Base-by-base conservation (phyloP, 164 flowering plant genomes). In the Chimonanthus praecox region DNA sequence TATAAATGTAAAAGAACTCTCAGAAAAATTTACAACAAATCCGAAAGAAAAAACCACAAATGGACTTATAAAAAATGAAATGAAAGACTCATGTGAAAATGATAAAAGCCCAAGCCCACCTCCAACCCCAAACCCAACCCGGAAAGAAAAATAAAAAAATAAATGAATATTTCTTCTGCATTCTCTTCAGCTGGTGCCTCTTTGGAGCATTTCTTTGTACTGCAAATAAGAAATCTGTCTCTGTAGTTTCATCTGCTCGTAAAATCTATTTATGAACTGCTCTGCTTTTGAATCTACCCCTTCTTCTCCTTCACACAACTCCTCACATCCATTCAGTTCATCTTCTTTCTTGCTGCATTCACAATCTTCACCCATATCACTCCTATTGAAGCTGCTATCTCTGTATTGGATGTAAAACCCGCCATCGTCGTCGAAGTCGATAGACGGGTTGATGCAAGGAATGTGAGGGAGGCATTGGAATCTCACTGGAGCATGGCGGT, bases 221-320 rank as follows among this genome's bases (percentile, higher is more conserved):
- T 85, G 76, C 49, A 81, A 69, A 79, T 76, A 85, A 0, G 94
- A 88, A 13, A 84, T 76, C 83, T 92, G 93, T 68, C 91, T 83
- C 69, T 92, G 94, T 77, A 88, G 33, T 77, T 81, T 89, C 77
- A 90, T 84, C 71, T 92, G 89, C 80, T 80, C 74, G 62, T 87
- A 86, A 79, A 92, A 92, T 47, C 82, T 82, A 3, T 84, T 87
- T 21, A 92, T 92, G 72, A 92, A 92, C 82, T 84, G 75, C 73
- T 92, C 95, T 1, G 95, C 97, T 71, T 81, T 88, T 7, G 64
- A 9, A 74, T 92, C 97, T 67, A 92, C 83, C 77, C 78, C 88
- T 75, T 82, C 83, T 44, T 85, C 88, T 67, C 70, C 83, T 54
- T 10, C 3, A 11, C 60, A 4, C 77, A 77, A 87, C 74, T 82